Conservation (phyloP, 164 flowering plant species). For the Paratinospora sagittata region DNA sequence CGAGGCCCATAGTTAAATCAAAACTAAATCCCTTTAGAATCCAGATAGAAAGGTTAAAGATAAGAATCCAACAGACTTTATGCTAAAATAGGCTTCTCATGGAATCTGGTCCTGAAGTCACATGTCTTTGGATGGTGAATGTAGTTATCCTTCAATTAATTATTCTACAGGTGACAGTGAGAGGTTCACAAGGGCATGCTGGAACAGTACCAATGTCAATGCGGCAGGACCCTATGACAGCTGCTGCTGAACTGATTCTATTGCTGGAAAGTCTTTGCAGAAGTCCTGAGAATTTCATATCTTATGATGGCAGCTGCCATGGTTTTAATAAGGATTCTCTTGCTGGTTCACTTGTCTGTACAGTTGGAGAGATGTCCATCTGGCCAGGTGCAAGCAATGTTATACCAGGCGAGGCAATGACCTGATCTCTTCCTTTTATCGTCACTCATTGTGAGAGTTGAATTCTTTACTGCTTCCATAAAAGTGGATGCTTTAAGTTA, state of each 20-base stretch:
- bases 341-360: conserved; percentile 81
- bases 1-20: too few relatives aligned
- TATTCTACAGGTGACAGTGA: conserved; percentile 73
- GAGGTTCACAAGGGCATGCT: conserved; percentile 78
- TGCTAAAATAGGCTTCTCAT: conserved; percentile 43
- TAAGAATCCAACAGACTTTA: conserved; percentile 13
- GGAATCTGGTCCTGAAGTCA: neutral
- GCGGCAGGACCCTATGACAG: conserved; percentile 95
- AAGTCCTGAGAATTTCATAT: conserved; percentile 52
- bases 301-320: conserved; percentile 50
- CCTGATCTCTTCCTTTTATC: conserved; percentile 1
- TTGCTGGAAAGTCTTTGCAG: conserved; percentile 77
- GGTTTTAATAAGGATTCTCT: conserved; percentile 41
- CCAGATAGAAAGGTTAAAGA: neutral
- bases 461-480: neutral
- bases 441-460: neutral
- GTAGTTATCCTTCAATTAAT: conserved; percentile 1
- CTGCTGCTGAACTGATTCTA: conserved; percentile 85
- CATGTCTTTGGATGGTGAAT: neutral
- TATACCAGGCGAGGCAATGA: conserved; percentile 92
- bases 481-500: neutral
- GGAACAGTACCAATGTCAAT: conserved; percentile 36
- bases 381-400: conserved; percentile 99
- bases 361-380: conserved; percentile 91
- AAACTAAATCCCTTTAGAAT: neutral